Percentiles rank a stretch among this genome's conserved stretches.
Conservation (phyloP, 352 stramenopile species). For the Pilasporangium apinafurcum region DNA sequence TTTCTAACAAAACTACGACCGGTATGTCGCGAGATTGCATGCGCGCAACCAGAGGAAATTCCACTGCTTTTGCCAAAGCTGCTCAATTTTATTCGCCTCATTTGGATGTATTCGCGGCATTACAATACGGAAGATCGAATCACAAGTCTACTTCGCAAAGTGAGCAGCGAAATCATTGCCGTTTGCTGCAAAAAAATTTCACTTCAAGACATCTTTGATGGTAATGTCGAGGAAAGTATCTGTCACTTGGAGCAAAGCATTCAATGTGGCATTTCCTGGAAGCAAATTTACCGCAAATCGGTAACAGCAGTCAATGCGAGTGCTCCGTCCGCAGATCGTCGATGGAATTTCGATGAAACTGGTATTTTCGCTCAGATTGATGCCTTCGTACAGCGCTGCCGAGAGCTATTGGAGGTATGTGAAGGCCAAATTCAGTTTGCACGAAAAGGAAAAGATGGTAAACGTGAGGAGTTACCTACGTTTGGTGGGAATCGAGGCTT, state of each 20-base stretch:
- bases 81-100: constrained; percentile 92
- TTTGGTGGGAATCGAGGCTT: constrained; percentile 91
- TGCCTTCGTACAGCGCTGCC: constrained; percentile 93
- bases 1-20: constrained; percentile 91
- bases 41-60: constrained; percentile 85
- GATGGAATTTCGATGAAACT: constrained; percentile 92
- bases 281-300: constrained; percentile 80
- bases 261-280: constrained; percentile 90
- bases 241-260: constrained; percentile 89
- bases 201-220: constrained; percentile 89
- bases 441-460: constrained; percentile 68
- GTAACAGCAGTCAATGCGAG: constrained; percentile 54
- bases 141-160: constrained; percentile 89
- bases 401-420: constrained; percentile 93
- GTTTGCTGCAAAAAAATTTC: constrained; percentile 88
- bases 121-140: constrained; percentile 95
- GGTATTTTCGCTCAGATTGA: constrained; percentile 95
- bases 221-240: constrained; percentile 89
- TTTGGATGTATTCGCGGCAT: constrained; percentile 90
- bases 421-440: constrained; percentile 95
- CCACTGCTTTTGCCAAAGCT: constrained; percentile 88
- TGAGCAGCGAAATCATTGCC: constrained; percentile 93
- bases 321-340: constrained; percentile 31
- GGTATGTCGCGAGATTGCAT: constrained; percentile 86
- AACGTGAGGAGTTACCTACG: constrained; percentile 62